Evolutionary conservation across 129 eudicot species (phyloP).

Genomic region (Gnaphalium uliginosum): DNA sequence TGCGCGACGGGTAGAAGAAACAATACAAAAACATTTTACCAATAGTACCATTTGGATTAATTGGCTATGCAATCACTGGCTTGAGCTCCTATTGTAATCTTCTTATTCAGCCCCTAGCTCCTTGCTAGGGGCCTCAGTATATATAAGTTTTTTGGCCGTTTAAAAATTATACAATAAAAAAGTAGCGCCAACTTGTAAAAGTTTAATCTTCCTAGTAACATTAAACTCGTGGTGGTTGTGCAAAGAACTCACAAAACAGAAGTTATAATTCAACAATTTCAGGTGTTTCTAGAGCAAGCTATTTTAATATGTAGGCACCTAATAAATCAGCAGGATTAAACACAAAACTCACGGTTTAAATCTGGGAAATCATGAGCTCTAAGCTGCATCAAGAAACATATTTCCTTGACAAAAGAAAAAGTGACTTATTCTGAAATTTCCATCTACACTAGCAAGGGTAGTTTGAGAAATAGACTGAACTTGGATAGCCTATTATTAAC

Average conservation of each 20-base stretch:
- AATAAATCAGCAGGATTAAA: background rate
- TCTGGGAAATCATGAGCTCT: background rate
- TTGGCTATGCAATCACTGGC: too few species aligned
- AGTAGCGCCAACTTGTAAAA: background rate
- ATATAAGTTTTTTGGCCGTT: too few species aligned
- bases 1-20: background rate
- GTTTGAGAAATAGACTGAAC: background rate
- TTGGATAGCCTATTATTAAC: background rate
- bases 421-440: background rate
- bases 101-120: too few species aligned
- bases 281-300: background rate
- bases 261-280: background rate
- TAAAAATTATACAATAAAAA: background rate
- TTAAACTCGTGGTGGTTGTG: background rate
- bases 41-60: background rate
- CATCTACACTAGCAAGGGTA: constrained; percentile 4
- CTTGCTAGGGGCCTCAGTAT: too few species aligned
- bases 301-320: background rate
- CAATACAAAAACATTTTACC: background rate
- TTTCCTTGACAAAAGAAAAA: background rate
- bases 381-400: background rate
- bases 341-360: background rate
- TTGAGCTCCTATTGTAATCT: too few species aligned
- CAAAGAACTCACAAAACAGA: background rate
- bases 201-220: background rate